Evolutionary conservation across 2,329 filamentous ascomycete species (phyloP).

Genomic region (Verticillium klebahnii): DNA sequence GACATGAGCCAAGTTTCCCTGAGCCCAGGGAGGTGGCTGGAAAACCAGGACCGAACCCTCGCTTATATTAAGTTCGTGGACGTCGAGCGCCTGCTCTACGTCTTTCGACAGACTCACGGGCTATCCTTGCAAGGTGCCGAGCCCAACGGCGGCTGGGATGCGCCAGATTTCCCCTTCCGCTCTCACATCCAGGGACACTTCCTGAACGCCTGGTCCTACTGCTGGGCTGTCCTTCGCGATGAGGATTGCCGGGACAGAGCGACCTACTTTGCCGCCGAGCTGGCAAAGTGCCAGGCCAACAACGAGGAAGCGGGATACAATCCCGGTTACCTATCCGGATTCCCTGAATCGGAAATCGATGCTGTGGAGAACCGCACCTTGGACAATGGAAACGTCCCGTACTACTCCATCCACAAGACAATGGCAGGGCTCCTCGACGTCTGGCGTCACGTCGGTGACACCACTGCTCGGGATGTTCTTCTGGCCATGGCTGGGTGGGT

Average conservation of each 20-base stretch:
- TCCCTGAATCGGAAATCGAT: conserved; percentile 45
- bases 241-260: conserved; percentile 39
- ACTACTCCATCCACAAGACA: conserved; percentile 51
- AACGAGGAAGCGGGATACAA: conserved; percentile 38
- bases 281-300: conserved; percentile 47
- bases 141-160: conserved; percentile 47
- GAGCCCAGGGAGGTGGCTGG: conserved; percentile 30
- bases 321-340: conserved; percentile 44
- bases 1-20: conserved; percentile 34
- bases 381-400: conserved; percentile 45
- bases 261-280: conserved; percentile 37
- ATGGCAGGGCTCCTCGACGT: conserved; percentile 46
- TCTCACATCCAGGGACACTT: conserved; percentile 47
- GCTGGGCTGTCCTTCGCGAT: conserved; percentile 38
- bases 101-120: conserved; percentile 40
- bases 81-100: conserved; percentile 41
- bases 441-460: conserved; percentile 38
- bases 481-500: conserved; percentile 43
- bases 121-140: conserved; percentile 40
- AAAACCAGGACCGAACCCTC: conserved; percentile 42
- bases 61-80: conserved; percentile 41
- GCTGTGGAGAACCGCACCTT: conserved; percentile 37
- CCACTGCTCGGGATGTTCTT: conserved; percentile 36
- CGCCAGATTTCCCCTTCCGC: conserved; percentile 48
- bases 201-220: conserved; percentile 45